Conservation (phyloP, 1,139 yeast genomes). For the Debaryomyces nepalensis region DNA sequence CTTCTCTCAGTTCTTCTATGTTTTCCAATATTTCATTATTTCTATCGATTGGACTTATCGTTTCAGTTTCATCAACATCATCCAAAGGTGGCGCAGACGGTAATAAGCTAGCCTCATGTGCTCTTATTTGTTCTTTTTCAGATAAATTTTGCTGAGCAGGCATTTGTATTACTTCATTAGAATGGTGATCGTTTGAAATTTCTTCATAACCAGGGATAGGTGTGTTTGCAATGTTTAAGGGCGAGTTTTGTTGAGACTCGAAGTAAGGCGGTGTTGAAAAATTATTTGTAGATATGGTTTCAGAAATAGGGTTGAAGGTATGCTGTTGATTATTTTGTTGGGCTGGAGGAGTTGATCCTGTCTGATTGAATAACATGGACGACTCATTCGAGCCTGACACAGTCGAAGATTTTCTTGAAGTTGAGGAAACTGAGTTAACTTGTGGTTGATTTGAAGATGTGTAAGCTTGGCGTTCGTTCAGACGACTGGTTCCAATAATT, state of each 20-base stretch:
- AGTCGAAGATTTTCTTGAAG: slow-evolving; percentile 28
- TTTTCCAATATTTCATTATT: slow-evolving; percentile 9
- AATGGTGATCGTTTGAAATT: slow-evolving; percentile 32
- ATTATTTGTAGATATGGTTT: slow-evolving; percentile 18
- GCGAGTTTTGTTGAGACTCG: slow-evolving; percentile 13
- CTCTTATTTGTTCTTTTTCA: slow-evolving; percentile 60
- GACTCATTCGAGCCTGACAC: slow-evolving; percentile 22
- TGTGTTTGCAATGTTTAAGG: slow-evolving; percentile 3
- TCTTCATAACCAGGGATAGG: slow-evolving; percentile 13
- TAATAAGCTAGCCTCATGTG: slow-evolving; percentile 58
- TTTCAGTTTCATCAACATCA: slow-evolving; percentile 25
- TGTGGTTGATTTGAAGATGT: slow-evolving; percentile 1
- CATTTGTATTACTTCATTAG: slow-evolving; percentile 20
- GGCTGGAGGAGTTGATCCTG: slow-evolving; percentile 16
- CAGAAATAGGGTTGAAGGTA: slow-evolving; percentile 22
- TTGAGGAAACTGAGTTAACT: slow-evolving; percentile 17
- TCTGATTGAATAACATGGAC: slow-evolving; percentile 16
- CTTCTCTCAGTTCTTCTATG: slow-evolving; percentile 12
- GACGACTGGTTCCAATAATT: slow-evolving; percentile 75
- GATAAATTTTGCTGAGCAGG: slow-evolving; percentile 29
- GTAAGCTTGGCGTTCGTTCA: slow-evolving; percentile 47
- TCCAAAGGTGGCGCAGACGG: slow-evolving; percentile 63
- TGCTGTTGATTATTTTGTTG: slow-evolving; percentile 13
- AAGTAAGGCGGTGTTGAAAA: slow-evolving; percentile 27
- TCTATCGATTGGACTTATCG: slow-evolving; percentile 7